Evolutionary conservation across 1,139 yeast genomes (phyloP).

Genomic region (Dujonia santamariae): DNA sequence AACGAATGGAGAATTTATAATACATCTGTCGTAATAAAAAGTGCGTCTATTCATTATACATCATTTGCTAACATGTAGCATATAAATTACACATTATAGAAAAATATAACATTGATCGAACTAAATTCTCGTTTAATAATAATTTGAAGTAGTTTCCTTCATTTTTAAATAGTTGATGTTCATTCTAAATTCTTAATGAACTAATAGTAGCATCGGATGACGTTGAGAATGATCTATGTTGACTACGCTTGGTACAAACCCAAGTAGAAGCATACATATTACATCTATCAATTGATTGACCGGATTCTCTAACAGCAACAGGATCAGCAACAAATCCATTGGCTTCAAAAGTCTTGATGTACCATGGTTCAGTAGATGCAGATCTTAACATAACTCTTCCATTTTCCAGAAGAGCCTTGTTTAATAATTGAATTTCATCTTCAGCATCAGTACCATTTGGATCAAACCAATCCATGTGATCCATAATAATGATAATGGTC

Average conservation of each 20-base stretch:
- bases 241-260: slow-evolving; percentile 59
- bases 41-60: no score
- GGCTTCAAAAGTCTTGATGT: slow-evolving; percentile 61
- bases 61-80: no score
- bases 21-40: no score
- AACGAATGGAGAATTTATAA: no score
- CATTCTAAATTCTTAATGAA: slow-evolving; percentile 6
- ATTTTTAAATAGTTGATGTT: no score
- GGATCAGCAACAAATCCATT: slow-evolving; percentile 67
- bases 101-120: no score
- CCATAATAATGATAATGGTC: slow-evolving; percentile 81
- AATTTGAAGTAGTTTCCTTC: no score
- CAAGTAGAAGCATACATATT: slow-evolving; percentile 89
- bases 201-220: slow-evolving; percentile 8
- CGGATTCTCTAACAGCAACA: slow-evolving; percentile 63
- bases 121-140: no score
- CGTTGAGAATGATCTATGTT: slow-evolving; percentile 7
- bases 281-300: slow-evolving; percentile 69
- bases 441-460: slow-evolving; percentile 62
- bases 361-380: slow-evolving; percentile 77
- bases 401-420: slow-evolving; percentile 57
- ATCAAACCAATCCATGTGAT: slow-evolving; percentile 90
- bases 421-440: slow-evolving; percentile 63
- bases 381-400: slow-evolving; percentile 79
- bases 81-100: not conserved